Evolutionary conservation across 1,284 basidiomycete species (phyloP), one percentile per base, ranked within the genome.

Genomic region (Tausonia pullulans): DNA sequence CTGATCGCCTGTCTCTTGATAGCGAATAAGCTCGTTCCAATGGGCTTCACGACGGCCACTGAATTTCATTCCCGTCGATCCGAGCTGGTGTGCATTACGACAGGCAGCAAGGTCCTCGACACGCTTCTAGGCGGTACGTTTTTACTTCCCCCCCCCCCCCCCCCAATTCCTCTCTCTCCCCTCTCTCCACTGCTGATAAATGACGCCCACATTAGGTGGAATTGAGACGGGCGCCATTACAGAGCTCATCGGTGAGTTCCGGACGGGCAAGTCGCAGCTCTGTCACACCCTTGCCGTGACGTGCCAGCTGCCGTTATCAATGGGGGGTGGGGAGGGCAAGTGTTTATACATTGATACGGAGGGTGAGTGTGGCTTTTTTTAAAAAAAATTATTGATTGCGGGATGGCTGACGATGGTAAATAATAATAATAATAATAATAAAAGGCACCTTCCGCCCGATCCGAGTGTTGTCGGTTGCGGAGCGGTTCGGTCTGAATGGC

Each of bases 311-410:
- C 96, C 96, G 0, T 87, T 95, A 56, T 88, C 85, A 70, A 97
- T 98, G 94, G 96, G 96, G 41, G 96, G 96, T 44, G 96, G 96
- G 5, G 96, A 98, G 77, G 96, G 96, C 59, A 99, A 99, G 78
- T 98, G 95, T 73, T 80, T 98, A 58, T 99, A 95, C 77, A 98
- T 99, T 77, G 96, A 99, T 76, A 98, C 96, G 0, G 95, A 99
- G 74, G 94, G 27, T 27, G 27, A 27, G 27, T 27, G 27, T 27
- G 27, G 27, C 27, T 27, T 2, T 27, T 27, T 27, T 27, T 2
- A 27, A 27, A 27, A 27, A 27, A 1, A 1, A 1, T 27, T 27
- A 27, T 27, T 27, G 27, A 27, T 27, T 27, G 27, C 27, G 27
- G 27, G 27, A 27, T 27, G 27, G 27, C 27, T 27, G 27, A 27